Percentiles rank a stretch among this genome's conserved stretches.
These are phyloP conservation scores for Fraxinus pennsylvanica DNA, from an alignment of 257 asterid species.

Conservation along the genomic window DNA sequence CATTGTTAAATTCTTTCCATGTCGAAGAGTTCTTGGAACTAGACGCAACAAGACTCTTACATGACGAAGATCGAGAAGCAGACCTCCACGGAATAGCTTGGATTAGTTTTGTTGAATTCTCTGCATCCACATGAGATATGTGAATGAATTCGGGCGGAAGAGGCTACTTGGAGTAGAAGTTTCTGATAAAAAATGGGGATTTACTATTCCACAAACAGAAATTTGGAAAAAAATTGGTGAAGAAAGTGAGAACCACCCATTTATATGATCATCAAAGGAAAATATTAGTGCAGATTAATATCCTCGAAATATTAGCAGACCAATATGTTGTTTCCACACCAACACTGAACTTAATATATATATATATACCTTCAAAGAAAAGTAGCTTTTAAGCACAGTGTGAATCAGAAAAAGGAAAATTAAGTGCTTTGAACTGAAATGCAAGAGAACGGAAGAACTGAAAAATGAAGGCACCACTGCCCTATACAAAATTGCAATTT, in stretches of 20 bases:
- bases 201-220: conserved; percentile 1
- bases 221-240: not conserved
- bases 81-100: conserved; percentile 45
- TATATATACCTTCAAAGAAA: too few species aligned
- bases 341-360: not conserved
- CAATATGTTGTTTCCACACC: not conserved
- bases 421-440: too few species aligned
- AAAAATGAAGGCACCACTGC: not conserved
- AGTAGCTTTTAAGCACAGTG: too few species aligned
- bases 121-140: conserved; percentile 30
- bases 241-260: not conserved
- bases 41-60: conserved; percentile 51
- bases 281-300: not conserved
- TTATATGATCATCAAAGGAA: not conserved
- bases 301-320: not conserved
- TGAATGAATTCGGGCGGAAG: not conserved
- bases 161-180: conserved; percentile 1
- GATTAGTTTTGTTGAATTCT: conserved; percentile 45
- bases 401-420: too few species aligned
- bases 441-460: not conserved
- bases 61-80: conserved; percentile 39
- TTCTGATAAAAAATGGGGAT: not conserved
- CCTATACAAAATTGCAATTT: not conserved
- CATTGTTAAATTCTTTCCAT: conserved; percentile 49
- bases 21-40: conserved; percentile 50